Evolutionary conservation across 2,329 filamentous ascomycete genomes (phyloP), one percentile per base, ranked within the genome.

Genomic region (Arthrobotrys iridis): DNA sequence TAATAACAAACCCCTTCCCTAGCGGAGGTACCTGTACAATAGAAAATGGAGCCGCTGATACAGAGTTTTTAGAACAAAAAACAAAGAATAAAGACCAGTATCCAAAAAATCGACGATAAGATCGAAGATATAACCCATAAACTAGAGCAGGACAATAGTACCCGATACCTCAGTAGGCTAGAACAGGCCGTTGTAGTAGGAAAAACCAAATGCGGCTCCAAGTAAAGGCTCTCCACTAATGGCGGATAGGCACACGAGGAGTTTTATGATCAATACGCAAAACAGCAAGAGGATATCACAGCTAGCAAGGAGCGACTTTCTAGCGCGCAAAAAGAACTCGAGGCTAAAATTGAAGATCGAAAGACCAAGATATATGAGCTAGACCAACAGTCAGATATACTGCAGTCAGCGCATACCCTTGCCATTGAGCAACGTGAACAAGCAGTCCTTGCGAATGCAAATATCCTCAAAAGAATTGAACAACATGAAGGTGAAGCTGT

Each of bases 91-190:
- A 86, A 90, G 59, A 88, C 90, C 59, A 83, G 85, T 4, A 85
- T 91, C 5, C 83, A 85, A 63, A 77, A 81, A 72, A 79, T 86
- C 50, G 79, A 87, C 30, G 87, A 88, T 63, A 87, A 88, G 46
- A 85, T 96, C 40, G 89, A 92, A 76, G 85, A 83, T 24, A 87
- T 88, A 50, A 87, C 91, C 73, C 89, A 86, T 10, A 83, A 89
- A 45, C 87, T 88, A 18, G 83, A 83, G 85, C 87, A 67, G 83
- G 82, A 58, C 84, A 90, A 2, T 87, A 62, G 88, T 64, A 92
- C 93, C 79, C 89, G 87, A 55, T 85, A 86, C 60, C 83, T 94
- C 0, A 86, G 88, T 48, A 83, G 83, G 10, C 83, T 93, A 1
- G 86, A 88, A 35, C 43, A 28, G 26, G 41, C 15, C 7, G 33